A percentile compares a stretch with the other conserved stretches of the same genome.
Evolutionary conservation across 2,329 filamentous ascomycete genomes (phyloP).

Genomic region (Byssoonygena ceratinophila): DNA sequence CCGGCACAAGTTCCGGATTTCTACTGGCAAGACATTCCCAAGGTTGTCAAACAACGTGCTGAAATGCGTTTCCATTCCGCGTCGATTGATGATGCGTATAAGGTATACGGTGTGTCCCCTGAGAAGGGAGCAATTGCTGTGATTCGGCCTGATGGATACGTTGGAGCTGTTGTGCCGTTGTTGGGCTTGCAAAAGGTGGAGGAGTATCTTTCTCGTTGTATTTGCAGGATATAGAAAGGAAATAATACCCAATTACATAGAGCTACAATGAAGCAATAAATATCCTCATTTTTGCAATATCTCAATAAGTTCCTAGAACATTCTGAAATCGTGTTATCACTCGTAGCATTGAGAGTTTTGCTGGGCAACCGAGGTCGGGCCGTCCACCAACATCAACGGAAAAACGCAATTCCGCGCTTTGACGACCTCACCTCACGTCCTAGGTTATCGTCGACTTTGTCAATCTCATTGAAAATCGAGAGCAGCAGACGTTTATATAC

Average conservation of each 20-base stretch:
- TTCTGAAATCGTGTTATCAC: no score
- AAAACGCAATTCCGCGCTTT: no score
- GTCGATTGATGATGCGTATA: conserved; percentile 27
- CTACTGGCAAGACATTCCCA: conserved; percentile 27
- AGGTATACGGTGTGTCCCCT: conserved; percentile 27
- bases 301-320: no score
- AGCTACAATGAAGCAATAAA: not conserved
- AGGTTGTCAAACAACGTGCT: conserved; percentile 24
- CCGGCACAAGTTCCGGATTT: conserved; percentile 22
- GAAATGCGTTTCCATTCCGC: conserved; percentile 32
- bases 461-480: no score
- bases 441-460: no score
- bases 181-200: conserved; percentile 19
- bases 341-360: no score
- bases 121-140: conserved; percentile 26
- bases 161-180: conserved; percentile 24
- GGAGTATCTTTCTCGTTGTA: conserved; percentile 19
- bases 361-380: no score
- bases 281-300: no score
- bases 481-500: no score
- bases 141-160: conserved; percentile 33
- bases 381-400: no score
- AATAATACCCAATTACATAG: not conserved
- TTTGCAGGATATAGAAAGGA: conserved; percentile 2
- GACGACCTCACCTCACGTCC: no score